Base-by-base conservation (phyloP, 2,329 filamentous ascomycete species). In the Fusarium denticulatum region DNA sequence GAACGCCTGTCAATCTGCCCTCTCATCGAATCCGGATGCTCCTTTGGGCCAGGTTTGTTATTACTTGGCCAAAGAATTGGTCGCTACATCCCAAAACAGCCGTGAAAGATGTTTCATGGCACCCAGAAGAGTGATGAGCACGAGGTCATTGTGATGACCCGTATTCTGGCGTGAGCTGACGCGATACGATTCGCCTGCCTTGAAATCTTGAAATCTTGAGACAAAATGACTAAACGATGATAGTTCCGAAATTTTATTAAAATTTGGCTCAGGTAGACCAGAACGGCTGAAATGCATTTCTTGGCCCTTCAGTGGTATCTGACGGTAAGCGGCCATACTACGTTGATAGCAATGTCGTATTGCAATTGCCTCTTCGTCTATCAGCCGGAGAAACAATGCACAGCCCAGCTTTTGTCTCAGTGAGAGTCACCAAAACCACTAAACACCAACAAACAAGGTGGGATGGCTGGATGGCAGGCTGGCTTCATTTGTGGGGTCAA, bases 321-420 rank as follows among this genome's bases (percentile, higher is more conserved):
- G 45, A 68, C 53, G 49, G 68, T 74, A 75, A 73, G 72, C 72
- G 72, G 60, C 47, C 64, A 69, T 69, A 37, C 36, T 66, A 53
- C 40, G n/a, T 46, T 59, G 59, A 50, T 30, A 34, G 5, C 37
- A 15, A 34, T 53, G 59, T 60, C 59, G 63, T 72, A 60, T 53
- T 60, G 61, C 28, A 46, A 66, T 64, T 53, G 40, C 30, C 40
- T 59, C 36, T 30, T 52, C 56, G 30, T 47, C 55, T 60, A 32
- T 69, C 64, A 61, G 60, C 60, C 64, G 42, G 60, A 45, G 16
- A 47, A 30, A 47, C 46, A 53, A 28, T 61, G 53, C 71, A 60
- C 69, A 68, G 64, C 64, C 69, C 63, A n/a, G 24, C 15, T 50
- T 56, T 69, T 72, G 69, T 72, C 69, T 69, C 69, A 60, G 68